phyloP scores from a whole-genome alignment of 345 rosid genomes.

The Pistacia atlantica region DNA sequence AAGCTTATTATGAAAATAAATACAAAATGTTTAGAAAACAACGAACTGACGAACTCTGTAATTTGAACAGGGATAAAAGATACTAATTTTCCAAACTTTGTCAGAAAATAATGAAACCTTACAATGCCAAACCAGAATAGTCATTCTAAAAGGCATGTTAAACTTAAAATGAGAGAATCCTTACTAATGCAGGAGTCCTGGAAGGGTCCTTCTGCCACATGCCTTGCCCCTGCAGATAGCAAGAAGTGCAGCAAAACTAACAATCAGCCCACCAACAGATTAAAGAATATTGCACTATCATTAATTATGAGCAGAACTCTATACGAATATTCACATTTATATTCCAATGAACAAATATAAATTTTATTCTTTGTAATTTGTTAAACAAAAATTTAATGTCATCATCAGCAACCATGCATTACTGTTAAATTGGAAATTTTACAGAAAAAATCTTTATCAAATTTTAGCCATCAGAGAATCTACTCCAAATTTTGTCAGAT shows the following conservation, averaged over 20 bases:
- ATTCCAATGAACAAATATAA: background rate
- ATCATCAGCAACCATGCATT: background rate
- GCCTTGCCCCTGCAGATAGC: conserved; percentile 49
- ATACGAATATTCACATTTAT: background rate
- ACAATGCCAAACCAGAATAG: background rate
- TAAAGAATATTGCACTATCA: background rate
- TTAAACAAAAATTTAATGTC: conserved; percentile 1
- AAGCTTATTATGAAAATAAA: background rate
- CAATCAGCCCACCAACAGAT: background rate
- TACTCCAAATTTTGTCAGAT: background rate
- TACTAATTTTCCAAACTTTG: background rate
- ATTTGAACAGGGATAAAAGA: background rate
- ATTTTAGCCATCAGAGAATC: background rate
- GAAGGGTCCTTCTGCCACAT: conserved; percentile 58
- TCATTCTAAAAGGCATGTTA: conserved; percentile 8
- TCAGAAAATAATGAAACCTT: background rate
- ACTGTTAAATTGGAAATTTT: background rate
- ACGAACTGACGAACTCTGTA: background rate
- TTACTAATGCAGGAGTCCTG: conserved; percentile 75
- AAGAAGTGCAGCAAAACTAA: conserved; percentile 11
- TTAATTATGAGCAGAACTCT: background rate
- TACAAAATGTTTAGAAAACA: background rate
- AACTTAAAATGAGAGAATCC: conserved; percentile 7
- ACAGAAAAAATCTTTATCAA: background rate
- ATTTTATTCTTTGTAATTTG: background rate